Evolutionary conservation across 2,329 filamentous ascomycete genomes (phyloP).

Genomic region (Aspergillus transmontanensis): DNA sequence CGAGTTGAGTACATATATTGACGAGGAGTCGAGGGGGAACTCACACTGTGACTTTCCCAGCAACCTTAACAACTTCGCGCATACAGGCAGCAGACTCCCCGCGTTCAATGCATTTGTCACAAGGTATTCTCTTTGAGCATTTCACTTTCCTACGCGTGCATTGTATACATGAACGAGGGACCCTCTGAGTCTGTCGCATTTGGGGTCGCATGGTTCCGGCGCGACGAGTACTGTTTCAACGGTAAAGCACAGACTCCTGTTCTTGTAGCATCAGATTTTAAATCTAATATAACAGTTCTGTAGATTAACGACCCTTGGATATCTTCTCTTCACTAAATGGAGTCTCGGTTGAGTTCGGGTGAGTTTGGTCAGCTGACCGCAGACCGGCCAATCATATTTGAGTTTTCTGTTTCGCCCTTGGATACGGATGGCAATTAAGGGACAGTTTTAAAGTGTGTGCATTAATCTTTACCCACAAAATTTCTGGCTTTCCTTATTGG

Average conservation of each 20-base stretch:
- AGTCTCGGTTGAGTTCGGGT: neutral
- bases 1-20: neutral
- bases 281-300: neutral
- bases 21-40: neutral
- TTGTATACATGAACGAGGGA: conserved; percentile 7
- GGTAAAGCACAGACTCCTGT: neutral
- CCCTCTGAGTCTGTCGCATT: conserved; percentile 10
- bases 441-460: no score
- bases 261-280: neutral
- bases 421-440: no score
- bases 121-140: conserved; percentile 11
- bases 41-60: conserved; percentile 8
- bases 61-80: conserved; percentile 8
- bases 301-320: neutral
- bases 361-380: neutral
- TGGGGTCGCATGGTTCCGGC: neutral
- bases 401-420: neutral
- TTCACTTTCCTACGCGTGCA: conserved; percentile 10
- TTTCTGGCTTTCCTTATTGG: no score
- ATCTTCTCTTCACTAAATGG: neutral
- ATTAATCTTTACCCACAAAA: no score
- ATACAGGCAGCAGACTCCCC: conserved; percentile 4
- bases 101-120: conserved; percentile 7
- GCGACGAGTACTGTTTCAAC: neutral
- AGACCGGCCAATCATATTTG: neutral